These are phyloP conservation scores for Diaporthe sp. DNA, from an alignment of 2,329 filamentous ascomycete genomes.

Conservation along the genomic window DNA sequence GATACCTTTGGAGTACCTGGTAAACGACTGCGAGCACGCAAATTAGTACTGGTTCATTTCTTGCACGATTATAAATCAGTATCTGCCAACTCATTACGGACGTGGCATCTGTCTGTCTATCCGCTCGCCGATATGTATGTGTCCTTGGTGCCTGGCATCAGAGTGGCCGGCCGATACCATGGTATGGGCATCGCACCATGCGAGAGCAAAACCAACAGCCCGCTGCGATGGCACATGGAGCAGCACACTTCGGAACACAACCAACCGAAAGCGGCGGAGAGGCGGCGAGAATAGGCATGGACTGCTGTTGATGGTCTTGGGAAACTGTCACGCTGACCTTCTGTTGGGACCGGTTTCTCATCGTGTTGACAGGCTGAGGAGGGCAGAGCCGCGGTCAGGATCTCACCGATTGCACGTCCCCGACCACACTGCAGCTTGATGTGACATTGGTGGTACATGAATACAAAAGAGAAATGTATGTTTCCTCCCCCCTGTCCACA, in stretches of 20 bases:
- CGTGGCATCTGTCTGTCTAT: background rate
- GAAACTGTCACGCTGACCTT: background rate
- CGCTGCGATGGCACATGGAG: background rate
- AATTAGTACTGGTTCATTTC: too few species aligned
- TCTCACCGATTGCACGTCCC: background rate
- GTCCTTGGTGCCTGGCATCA: background rate
- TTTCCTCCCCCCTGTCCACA: background rate
- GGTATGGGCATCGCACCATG: background rate
- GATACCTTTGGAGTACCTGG: background rate
- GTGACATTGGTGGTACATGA: constrained; percentile 36
- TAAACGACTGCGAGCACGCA: background rate
- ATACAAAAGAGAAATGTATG: constrained; percentile 30
- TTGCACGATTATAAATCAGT: background rate
- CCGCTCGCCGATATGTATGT: background rate
- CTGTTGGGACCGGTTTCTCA: background rate
- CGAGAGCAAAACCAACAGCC: background rate
- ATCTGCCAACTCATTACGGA: background rate
- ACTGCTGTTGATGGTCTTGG: background rate
- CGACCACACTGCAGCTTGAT: constrained; percentile 5
- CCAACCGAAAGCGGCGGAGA: background rate
- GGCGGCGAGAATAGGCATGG: background rate
- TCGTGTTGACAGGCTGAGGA: background rate
- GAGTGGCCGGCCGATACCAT: background rate
- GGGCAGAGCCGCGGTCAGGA: constrained; percentile 5
- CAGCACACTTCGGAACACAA: background rate